Evolutionary conservation across 345 rosid species (phyloP).

Genomic region (Raphanus sativus): DNA sequence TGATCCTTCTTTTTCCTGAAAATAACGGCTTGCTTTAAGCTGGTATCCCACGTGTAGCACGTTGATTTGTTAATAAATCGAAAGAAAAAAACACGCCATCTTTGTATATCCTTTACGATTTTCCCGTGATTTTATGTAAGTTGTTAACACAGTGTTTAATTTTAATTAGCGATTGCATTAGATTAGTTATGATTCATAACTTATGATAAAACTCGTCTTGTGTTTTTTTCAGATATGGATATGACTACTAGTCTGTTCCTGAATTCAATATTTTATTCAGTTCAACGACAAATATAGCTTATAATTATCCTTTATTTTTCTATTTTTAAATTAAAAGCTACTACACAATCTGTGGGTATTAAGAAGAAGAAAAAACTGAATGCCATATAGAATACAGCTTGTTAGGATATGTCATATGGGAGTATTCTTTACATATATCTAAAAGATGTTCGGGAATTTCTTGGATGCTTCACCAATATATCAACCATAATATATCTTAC

Average conservation of each 20-base stretch:
- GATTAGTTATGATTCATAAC: background rate
- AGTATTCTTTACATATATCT: background rate
- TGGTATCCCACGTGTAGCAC: slow-evolving; percentile 26
- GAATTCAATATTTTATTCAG: background rate
- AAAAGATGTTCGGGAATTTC: background rate
- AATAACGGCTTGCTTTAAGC: slow-evolving; percentile 24
- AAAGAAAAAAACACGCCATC: background rate
- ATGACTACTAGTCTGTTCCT: background rate
- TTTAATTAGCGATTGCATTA: background rate
- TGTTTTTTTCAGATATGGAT: background rate
- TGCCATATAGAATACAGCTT: background rate
- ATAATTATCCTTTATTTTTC: background rate
- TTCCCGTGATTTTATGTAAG: background rate
- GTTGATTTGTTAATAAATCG: background rate
- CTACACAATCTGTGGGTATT: background rate
- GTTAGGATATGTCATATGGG: background rate
- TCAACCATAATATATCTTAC: background rate
- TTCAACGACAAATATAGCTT: background rate
- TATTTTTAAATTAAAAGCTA: background rate
- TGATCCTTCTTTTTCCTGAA: slow-evolving; percentile 5
- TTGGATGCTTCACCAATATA: slow-evolving; percentile 8
- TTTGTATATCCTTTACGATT: background rate
- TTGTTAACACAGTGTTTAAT: background rate
- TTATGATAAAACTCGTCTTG: background rate
- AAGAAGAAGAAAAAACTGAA: background rate